Percentiles rank a stretch among this genome's conserved stretches.
These are phyloP conservation scores for Lentinula edodes DNA, from an alignment of 768 basidiomycete genomes.

Conservation along the genomic window DNA sequence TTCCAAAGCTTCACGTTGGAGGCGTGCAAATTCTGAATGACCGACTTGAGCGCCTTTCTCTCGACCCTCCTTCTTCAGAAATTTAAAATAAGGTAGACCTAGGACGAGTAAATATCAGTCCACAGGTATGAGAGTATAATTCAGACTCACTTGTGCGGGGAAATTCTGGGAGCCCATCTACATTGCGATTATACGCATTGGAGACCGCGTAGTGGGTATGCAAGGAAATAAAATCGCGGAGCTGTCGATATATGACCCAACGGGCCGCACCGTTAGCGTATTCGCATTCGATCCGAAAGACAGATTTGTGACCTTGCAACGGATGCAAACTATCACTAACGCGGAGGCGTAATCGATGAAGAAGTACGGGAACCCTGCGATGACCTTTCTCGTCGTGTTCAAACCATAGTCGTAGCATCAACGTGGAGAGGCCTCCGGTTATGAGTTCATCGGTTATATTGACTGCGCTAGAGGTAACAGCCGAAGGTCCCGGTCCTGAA, in stretches of 20 bases:
- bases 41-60: conserved; percentile 46
- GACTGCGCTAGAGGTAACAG: conserved; percentile 47
- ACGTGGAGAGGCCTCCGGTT: conserved; percentile 68
- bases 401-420: conserved; percentile 80
- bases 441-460: conserved; percentile 83
- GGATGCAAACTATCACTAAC: conserved; percentile 86
- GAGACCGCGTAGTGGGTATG: conserved; percentile 87
- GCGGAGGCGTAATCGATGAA: conserved; percentile 78
- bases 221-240: conserved; percentile 86
- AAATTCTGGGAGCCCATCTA: conserved; percentile 85
- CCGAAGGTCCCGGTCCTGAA: conserved; percentile 33
- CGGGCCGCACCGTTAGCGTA: conserved; percentile 89
- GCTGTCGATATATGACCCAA: conserved; percentile 94
- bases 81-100: conserved; percentile 91
- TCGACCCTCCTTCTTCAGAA: conserved; percentile 61
- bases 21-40: conserved; percentile 71
- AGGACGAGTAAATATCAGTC: not conserved
- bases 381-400: conserved; percentile 84
- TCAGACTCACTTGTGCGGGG: conserved; percentile 61
- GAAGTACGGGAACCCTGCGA: conserved; percentile 70
- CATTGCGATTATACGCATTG: conserved; percentile 69
- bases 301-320: conserved; percentile 65
- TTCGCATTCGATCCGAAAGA: conserved; percentile 92
- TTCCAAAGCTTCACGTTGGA: conserved; percentile 81
- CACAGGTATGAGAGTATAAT: not conserved